Percentiles rank a stretch among this genome's conserved stretches.
These are phyloP conservation scores for Aspergillus terreus DNA, from an alignment of 2,329 filamentous ascomycete species.

Conservation along the genomic window DNA sequence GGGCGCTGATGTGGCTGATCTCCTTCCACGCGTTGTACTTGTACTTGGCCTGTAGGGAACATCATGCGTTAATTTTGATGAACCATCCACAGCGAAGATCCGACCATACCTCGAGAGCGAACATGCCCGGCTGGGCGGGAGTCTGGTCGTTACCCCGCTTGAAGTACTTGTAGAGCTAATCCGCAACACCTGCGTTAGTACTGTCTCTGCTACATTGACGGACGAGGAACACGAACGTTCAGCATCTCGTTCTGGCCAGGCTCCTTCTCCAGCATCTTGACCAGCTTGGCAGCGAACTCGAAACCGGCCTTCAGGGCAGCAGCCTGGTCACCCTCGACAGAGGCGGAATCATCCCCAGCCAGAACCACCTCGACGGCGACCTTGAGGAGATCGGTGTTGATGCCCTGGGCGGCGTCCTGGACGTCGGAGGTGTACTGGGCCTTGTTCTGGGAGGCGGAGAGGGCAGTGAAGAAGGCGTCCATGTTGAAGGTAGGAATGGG, in stretches of 20 bases:
- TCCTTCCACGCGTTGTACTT: slow-evolving; percentile 78
- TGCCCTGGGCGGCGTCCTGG: slow-evolving; percentile 21
- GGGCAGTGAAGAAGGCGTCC: slow-evolving; percentile 22
- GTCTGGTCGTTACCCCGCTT: slow-evolving; percentile 12
- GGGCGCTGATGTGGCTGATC: slow-evolving; percentile 58
- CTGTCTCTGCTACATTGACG: neutral
- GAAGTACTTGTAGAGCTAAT: slow-evolving; percentile 19
- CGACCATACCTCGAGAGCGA: slow-evolving; percentile 15
- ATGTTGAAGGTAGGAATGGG: slow-evolving; percentile 1
- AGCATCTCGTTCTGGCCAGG: slow-evolving; percentile 24
- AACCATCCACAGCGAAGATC: neutral
- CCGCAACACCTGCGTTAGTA: neutral
- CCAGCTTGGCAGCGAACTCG: slow-evolving; percentile 28
- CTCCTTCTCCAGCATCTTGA: slow-evolving; percentile 25
- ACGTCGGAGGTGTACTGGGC: slow-evolving; percentile 27
- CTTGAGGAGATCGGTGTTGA: slow-evolving; percentile 24
- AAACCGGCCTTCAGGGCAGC: slow-evolving; percentile 26
- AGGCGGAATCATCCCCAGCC: slow-evolving; percentile 13
- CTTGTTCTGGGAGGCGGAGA: slow-evolving; percentile 24
- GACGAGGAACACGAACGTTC: slow-evolving; percentile 25
- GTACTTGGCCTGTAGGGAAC: slow-evolving; percentile 61
- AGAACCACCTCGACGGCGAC: slow-evolving; percentile 23
- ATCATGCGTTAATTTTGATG: neutral
- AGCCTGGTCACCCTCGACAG: slow-evolving; percentile 15
- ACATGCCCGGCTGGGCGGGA: slow-evolving; percentile 16